Percentiles rank a stretch among this genome's conserved stretches.
phyloP scores from a whole-genome alignment of 352 stramenopile species.

The Elongisporangium anandrum region DNA sequence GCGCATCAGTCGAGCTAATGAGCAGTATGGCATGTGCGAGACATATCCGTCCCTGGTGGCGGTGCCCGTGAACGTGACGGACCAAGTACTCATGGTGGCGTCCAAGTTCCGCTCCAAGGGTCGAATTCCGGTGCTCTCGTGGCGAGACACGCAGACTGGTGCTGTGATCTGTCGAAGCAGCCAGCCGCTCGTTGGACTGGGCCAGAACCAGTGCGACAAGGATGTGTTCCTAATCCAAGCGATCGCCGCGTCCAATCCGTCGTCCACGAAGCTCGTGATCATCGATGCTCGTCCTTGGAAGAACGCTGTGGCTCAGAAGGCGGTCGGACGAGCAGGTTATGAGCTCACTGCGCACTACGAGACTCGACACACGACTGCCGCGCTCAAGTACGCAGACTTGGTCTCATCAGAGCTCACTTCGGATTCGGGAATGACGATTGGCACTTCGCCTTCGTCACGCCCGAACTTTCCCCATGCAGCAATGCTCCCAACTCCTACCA shows the following conservation, averaged over 20 bases:
- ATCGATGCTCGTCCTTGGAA: slow-evolving; percentile 88
- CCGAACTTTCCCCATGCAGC: slow-evolving; percentile 5
- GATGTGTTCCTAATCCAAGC: slow-evolving; percentile 83
- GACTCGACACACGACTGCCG: slow-evolving; percentile 52
- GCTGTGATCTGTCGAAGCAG: slow-evolving; percentile 80
- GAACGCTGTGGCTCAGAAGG: slow-evolving; percentile 89
- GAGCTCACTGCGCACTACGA: slow-evolving; percentile 86
- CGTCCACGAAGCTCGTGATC: slow-evolving; percentile 81
- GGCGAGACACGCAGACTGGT: slow-evolving; percentile 64
- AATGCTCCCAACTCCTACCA: slow-evolving; percentile 6
- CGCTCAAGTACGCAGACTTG: slow-evolving; percentile 65
- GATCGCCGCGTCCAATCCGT: slow-evolving; percentile 72
- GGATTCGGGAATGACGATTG: slow-evolving; percentile 2
- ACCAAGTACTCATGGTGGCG: slow-evolving; percentile 54
- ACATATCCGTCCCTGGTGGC: slow-evolving; percentile 80
- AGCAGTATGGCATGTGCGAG: slow-evolving; percentile 59
- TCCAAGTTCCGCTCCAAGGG: slow-evolving; percentile 85
- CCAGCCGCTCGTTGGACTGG: slow-evolving; percentile 79
- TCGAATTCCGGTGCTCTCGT: slow-evolving; percentile 80
- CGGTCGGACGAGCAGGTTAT: slow-evolving; percentile 82
- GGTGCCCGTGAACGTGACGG: slow-evolving; percentile 55
- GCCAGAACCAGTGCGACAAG: slow-evolving; percentile 78
- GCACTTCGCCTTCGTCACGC: slow-evolving; percentile 2
- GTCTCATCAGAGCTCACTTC: slow-evolving; percentile 30
- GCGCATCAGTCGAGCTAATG: slow-evolving; percentile 67